These are phyloP conservation scores for Penicillium diatomitis DNA, from an alignment of 495 filamentous ascomycete genomes.

Conservation along the genomic window DNA sequence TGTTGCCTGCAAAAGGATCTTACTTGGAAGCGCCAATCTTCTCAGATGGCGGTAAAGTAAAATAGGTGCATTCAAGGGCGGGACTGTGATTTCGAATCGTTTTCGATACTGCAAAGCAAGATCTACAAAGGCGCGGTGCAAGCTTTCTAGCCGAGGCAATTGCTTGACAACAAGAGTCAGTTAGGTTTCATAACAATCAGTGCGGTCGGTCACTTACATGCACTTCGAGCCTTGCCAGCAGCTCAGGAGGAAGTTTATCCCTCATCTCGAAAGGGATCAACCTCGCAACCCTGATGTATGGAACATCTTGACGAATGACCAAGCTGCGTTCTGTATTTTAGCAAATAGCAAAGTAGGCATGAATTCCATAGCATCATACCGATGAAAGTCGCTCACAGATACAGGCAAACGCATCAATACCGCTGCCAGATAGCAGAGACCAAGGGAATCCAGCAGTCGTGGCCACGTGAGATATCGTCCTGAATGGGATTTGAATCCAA, in stretches of 20 bases:
- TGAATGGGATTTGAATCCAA: slow-evolving; percentile 11
- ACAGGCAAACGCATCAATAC: slow-evolving; percentile 56
- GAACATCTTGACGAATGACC: slow-evolving; percentile 38
- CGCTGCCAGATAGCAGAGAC: slow-evolving; percentile 57
- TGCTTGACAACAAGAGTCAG: slow-evolving; percentile 10
- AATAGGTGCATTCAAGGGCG: slow-evolving; percentile 57
- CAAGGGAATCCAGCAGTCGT: slow-evolving; percentile 52
- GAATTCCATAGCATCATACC: slow-evolving; percentile 21
- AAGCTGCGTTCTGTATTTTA: slow-evolving; percentile 15
- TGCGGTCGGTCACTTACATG: slow-evolving; percentile 29
- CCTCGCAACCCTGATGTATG: slow-evolving; percentile 33
- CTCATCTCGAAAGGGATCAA: slow-evolving; percentile 57
- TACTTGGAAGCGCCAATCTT: slow-evolving; percentile 71
- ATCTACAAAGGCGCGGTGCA: slow-evolving; percentile 56
- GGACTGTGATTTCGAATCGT: slow-evolving; percentile 62
- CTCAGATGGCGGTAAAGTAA: slow-evolving; percentile 61
- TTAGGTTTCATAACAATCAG: neutral
- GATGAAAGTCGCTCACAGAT: slow-evolving; percentile 52
- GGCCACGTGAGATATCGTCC: slow-evolving; percentile 35
- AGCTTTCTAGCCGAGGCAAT: slow-evolving; percentile 39
- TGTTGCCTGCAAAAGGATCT: slow-evolving; percentile 8
- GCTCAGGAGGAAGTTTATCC: slow-evolving; percentile 51
- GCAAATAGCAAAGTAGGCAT: neutral
- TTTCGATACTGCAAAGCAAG: slow-evolving; percentile 52
- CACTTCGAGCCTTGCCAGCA: slow-evolving; percentile 48